A percentile compares a stretch with the other conserved stretches of the same genome.
phyloP scores from a whole-genome alignment of 768 basidiomycete genomes.

The Panellus pusillus region DNA sequence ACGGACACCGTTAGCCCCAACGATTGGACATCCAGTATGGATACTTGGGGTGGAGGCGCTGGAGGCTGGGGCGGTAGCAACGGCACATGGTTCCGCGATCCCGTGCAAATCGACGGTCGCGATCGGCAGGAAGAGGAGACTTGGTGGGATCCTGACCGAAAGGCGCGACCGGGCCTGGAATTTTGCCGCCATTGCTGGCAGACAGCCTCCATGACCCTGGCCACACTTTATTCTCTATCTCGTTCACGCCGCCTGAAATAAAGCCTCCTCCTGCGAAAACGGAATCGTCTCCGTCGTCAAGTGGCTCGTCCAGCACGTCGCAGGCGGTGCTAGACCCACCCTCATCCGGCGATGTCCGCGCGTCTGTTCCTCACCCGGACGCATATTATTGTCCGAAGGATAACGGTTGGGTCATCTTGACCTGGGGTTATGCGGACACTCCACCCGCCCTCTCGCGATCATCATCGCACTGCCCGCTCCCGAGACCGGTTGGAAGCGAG shows the following conservation, averaged over 20 bases:
- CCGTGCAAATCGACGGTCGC: conserved; percentile 58
- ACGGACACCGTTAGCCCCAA: conserved; percentile 17
- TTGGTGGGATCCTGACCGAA: conserved; percentile 67
- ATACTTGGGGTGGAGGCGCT: conserved; percentile 21
- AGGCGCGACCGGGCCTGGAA: conserved; percentile 64
- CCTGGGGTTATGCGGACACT: conserved; percentile 64
- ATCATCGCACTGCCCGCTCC: conserved; percentile 46
- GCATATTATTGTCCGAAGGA: conserved; percentile 83
- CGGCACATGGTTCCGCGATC: conserved; percentile 21
- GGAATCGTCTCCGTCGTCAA: conserved; percentile 15
- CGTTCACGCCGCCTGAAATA: conserved; percentile 25
- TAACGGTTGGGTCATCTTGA: conserved; percentile 79
- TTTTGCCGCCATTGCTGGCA: conserved; percentile 66
- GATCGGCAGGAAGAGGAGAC: conserved; percentile 56
- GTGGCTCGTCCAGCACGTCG: conserved; percentile 22
- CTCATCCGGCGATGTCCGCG: conserved; percentile 63
- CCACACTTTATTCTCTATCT: conserved; percentile 59
- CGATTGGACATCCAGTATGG: conserved; percentile 2
- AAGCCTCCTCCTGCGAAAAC: conserved; percentile 6
- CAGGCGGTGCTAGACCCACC: conserved; percentile 34
- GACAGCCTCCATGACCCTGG: conserved; percentile 71
- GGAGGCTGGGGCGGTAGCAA: conserved; percentile 20
- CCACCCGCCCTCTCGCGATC: conserved; percentile 61
- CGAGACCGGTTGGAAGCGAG: conserved; percentile 47
- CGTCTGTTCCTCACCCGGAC: conserved; percentile 75